These are phyloP conservation scores for Mycena olivaceomarginata DNA, from an alignment of 768 basidiomycete species.

Conservation along the genomic window DNA sequence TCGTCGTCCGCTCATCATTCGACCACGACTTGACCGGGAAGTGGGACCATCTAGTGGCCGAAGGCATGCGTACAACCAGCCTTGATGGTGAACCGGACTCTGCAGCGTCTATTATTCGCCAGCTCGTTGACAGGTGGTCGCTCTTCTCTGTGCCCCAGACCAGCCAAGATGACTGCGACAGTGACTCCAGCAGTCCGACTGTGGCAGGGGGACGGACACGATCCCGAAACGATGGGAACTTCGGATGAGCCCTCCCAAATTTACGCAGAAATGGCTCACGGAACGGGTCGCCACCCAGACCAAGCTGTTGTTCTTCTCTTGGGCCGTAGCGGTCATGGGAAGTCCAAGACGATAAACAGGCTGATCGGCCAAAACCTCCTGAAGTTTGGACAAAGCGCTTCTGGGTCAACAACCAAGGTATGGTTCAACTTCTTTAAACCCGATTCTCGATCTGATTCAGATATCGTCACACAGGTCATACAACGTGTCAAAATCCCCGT, in stretches of 20 bases:
- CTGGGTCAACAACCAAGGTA: not conserved
- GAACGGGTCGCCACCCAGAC: too few relatives aligned
- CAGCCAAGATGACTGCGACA: not conserved
- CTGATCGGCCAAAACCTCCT: too few relatives aligned
- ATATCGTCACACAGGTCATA: not conserved
- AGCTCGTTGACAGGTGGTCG: not conserved
- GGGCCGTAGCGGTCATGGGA: too few relatives aligned
- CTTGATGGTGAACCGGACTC: not conserved
- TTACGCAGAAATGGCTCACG: too few relatives aligned
- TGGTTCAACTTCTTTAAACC: not conserved
- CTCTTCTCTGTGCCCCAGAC: not conserved
- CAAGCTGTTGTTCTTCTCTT: too few relatives aligned
- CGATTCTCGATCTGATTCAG: not conserved
- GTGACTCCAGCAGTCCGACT: not conserved
- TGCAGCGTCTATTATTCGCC: not conserved
- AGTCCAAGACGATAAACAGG: too few relatives aligned
- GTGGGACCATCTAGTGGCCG: not conserved
- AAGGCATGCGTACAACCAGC: not conserved
- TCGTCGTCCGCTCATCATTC: too few relatives aligned
- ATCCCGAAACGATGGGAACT: too few relatives aligned
- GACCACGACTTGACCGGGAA: not conserved
- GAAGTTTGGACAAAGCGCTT: not conserved
- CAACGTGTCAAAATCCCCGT: slow-evolving; percentile 4
- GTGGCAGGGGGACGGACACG: not conserved
- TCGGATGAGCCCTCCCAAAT: too few relatives aligned